Evolutionary conservation across 345 rosid genomes (phyloP).

Genomic region (Camelina neglecta): DNA sequence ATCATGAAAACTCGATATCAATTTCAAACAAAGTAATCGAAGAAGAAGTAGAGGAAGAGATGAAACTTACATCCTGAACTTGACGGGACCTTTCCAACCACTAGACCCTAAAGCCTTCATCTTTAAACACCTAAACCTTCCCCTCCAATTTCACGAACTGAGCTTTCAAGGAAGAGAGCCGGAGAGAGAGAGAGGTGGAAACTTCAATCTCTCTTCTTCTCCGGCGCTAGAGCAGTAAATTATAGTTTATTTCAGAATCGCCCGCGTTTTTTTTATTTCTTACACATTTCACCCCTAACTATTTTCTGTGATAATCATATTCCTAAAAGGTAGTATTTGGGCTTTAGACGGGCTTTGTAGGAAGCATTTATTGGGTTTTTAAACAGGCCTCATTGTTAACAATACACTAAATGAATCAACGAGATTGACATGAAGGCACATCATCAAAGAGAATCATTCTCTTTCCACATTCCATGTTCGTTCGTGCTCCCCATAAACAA

Average conservation of each 20-base stretch:
- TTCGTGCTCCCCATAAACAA: conserved; percentile 42
- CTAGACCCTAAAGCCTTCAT: conserved; percentile 41
- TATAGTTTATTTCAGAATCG: conserved; percentile 1
- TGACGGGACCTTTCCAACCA: conserved; percentile 57
- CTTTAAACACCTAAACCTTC: neutral
- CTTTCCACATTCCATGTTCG: conserved; percentile 21
- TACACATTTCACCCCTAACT: conserved; percentile 13
- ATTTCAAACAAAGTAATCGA: conserved; percentile 20
- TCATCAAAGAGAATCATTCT: conserved; percentile 24
- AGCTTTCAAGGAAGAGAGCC: neutral
- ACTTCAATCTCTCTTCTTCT: conserved; percentile 21
- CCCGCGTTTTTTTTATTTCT: neutral
- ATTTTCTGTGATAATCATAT: too few relatives aligned
- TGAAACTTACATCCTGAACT: conserved; percentile 78
- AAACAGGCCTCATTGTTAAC: neutral
- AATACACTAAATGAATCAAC: neutral
- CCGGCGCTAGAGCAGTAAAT: conserved; percentile 14
- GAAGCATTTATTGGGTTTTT: conserved; percentile 10
- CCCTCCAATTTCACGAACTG: conserved; percentile 16
- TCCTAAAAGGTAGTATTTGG: neutral
- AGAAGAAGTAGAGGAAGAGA: conserved; percentile 21
- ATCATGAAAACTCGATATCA: neutral
- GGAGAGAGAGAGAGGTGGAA: neutral
- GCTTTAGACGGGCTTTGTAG: neutral
- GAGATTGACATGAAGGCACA: conserved; percentile 26